These are phyloP conservation scores for Macrolepiota dolichaula DNA, from an alignment of 768 basidiomycete species.

Conservation along the genomic window DNA sequence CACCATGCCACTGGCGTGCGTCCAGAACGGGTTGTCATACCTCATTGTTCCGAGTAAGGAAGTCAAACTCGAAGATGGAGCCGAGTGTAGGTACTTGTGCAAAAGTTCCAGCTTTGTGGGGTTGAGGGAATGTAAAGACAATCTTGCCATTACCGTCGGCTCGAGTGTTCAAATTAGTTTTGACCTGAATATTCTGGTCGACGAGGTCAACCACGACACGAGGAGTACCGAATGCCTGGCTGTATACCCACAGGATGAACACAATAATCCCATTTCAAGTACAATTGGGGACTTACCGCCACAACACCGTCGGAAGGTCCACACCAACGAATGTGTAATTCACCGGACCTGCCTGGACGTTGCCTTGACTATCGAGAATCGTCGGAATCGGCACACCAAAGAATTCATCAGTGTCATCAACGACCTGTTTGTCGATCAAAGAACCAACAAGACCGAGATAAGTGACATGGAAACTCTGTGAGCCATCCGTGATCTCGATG, in stretches of 20 bases:
- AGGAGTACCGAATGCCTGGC: constrained; percentile 44
- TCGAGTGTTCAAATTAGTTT: constrained; percentile 34
- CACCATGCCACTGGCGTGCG: background rate
- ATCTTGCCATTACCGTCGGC: constrained; percentile 15
- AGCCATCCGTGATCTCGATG: constrained; percentile 37
- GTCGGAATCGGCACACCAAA: constrained; percentile 41
- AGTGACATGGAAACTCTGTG: constrained; percentile 33
- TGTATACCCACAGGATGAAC: background rate
- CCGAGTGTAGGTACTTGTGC: constrained; percentile 41
- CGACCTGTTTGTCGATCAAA: constrained; percentile 42
- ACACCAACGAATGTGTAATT: constrained; percentile 43
- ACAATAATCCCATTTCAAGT: background rate
- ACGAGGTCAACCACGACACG: constrained; percentile 47
- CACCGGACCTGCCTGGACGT: constrained; percentile 31
- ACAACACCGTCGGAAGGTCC: constrained; percentile 37
- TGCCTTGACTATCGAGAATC: constrained; percentile 34
- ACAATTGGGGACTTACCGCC: constrained; percentile 23
- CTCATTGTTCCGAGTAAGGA: constrained; percentile 42
- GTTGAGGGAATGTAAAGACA: constrained; percentile 39
- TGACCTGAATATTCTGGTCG: constrained; percentile 34
- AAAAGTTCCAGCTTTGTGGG: constrained; percentile 33
- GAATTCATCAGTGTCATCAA: constrained; percentile 44
- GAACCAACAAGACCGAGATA: constrained; percentile 40
- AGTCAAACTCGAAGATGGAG: constrained; percentile 42
- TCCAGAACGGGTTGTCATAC: constrained; percentile 22